Evolutionary conservation across 2,329 filamentous ascomycete species (phyloP), one percentile per base, ranked within the genome.

Genomic region (Massarina eburnea): DNA sequence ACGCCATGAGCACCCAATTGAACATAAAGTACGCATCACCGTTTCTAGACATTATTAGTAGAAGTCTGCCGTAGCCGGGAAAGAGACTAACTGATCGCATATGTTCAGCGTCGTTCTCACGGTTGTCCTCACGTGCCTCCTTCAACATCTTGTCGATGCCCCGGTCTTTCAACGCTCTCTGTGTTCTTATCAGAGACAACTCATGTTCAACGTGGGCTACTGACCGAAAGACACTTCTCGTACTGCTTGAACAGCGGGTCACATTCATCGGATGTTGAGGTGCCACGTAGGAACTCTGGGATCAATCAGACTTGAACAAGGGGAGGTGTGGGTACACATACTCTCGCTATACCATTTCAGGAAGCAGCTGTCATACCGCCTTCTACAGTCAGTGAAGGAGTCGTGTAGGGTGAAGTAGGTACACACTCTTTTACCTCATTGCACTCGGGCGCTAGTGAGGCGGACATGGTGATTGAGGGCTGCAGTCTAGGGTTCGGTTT

Each of bases 131-230:
- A 49, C 91, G 80, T 15, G 92, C 92, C 61, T 97, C 94, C 7
- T 91, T 89, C 9, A 99, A 76, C 78, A 97, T 88, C 61, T 87
- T 89, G 71, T 97, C 91, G 66, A 99, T 95, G 46, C 94, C 94
- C 61, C 88, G 83, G 45, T 90, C 84, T 71, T 94, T 95, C 39
- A 99, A 77, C 3, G 86, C 91, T 74, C 83, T 85, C 91, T 96
- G 43, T 37, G 10, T 48, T 40, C 4, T 34, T 15, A 39, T 61
- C 20, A 54, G 57, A 27, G 8, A n/a, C 17, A 26, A 30, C 4
- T 22, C 15, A 9, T 15, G 3, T 20, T 36, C 3, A 8, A 20
- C 2, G 19, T 15, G 2, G 24, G 22, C 15, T 2, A 54, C 83
- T 63, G 71, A 96, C 94, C 54, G 83, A 85, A 33, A 99, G 73